These are phyloP conservation scores for Simplicillium aogashimaense DNA, from an alignment of 2,329 filamentous ascomycete genomes.

Conservation along the genomic window DNA sequence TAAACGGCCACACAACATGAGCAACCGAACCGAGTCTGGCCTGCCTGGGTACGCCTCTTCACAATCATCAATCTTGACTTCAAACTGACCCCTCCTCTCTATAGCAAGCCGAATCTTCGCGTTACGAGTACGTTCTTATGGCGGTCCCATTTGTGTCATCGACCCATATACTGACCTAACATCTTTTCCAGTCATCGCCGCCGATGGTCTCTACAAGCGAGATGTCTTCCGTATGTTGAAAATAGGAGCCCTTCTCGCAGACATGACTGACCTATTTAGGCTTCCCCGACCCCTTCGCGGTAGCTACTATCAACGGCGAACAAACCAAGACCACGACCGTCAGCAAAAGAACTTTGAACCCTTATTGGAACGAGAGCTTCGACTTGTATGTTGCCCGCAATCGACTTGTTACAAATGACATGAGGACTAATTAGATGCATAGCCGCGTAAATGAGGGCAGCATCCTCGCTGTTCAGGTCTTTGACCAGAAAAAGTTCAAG, in stretches of 20 bases:
- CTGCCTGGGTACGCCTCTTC: constrained; percentile 21
- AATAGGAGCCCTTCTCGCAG: background rate
- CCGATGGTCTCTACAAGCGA: constrained; percentile 96
- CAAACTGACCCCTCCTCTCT: too few relatives aligned
- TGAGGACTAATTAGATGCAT: constrained; percentile 8
- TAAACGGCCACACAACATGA: constrained; percentile 9
- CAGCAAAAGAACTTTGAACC: constrained; percentile 94
- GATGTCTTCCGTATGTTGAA: constrained; percentile 87
- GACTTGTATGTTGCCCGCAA: constrained; percentile 63
- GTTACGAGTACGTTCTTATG: constrained; percentile 66
- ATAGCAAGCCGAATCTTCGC: constrained; percentile 75
- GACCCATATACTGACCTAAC: constrained; percentile 25
- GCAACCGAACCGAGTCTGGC: constrained; percentile 25
- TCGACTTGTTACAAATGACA: constrained; percentile 1
- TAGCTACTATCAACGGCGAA: constrained; percentile 93
- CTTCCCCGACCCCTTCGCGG: constrained; percentile 95
- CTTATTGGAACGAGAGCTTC: constrained; percentile 99
- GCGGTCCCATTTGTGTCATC: constrained; percentile 7
- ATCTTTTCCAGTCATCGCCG: constrained; percentile 71
- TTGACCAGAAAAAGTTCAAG: constrained; percentile 99
- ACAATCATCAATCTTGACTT: constrained; percentile 12
- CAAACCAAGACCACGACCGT: constrained; percentile 97
- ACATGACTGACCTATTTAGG: constrained; percentile 46
- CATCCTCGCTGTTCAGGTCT: constrained; percentile 95
- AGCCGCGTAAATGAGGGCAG: constrained; percentile 91